phyloP scores from a whole-genome alignment of 2,329 filamentous ascomycete genomes.

The Fonsecaea multimorphosa region DNA sequence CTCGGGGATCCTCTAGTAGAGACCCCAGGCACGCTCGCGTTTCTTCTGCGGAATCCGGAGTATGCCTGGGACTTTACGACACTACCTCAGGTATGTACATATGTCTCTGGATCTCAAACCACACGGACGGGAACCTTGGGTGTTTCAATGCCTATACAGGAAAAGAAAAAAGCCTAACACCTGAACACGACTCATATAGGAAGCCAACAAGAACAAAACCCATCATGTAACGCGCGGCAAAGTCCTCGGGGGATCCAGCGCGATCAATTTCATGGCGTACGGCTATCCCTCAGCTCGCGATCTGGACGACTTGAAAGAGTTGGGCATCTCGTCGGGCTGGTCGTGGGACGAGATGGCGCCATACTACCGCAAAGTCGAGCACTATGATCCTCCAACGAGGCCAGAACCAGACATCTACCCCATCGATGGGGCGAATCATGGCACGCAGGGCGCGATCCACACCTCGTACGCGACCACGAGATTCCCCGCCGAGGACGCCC shows the following conservation, averaged over 20 bases:
- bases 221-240: constrained; percentile 40
- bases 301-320: constrained; percentile 42
- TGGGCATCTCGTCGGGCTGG: constrained; percentile 36
- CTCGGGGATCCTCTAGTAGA: constrained; percentile 40
- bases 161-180: constrained; percentile 4
- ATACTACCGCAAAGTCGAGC: constrained; percentile 40
- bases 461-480: constrained; percentile 28
- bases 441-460: constrained; percentile 36
- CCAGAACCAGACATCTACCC: constrained; percentile 18
- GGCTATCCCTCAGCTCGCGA: constrained; percentile 39
- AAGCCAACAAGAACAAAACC: constrained; percentile 12
- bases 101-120: too few relatives aligned
- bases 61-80: constrained; percentile 34
- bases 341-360: constrained; percentile 41
- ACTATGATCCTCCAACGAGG: constrained; percentile 37
- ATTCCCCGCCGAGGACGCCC: constrained; percentile 18
- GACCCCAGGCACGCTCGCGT: constrained; percentile 28
- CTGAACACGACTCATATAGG: constrained; percentile 2
- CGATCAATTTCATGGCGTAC: constrained; percentile 42
- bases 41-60: constrained; percentile 9
- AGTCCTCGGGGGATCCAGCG: constrained; percentile 43
- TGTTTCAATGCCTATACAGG: too few relatives aligned
- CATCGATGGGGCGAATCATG: constrained; percentile 27
- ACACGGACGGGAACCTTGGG: too few relatives aligned
- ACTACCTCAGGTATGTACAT: constrained; percentile 13